phyloP scores from a whole-genome alignment of 2,329 filamentous ascomycete genomes.

The Aspergillus phoenicis region DNA sequence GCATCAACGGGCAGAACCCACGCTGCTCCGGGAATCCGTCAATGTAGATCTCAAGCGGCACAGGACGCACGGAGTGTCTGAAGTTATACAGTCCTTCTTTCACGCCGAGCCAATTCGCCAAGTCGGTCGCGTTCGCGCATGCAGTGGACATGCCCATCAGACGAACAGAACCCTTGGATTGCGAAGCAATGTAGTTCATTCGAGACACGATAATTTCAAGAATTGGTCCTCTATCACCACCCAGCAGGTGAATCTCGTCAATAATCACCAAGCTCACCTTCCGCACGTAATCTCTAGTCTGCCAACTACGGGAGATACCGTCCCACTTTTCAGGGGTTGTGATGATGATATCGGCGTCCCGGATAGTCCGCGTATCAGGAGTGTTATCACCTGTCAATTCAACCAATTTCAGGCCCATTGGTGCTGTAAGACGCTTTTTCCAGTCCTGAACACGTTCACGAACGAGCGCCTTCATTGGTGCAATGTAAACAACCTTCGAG shows the following conservation, averaged over 20 bases:
- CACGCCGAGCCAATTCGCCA: slow-evolving; percentile 95
- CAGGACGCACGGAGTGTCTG: slow-evolving; percentile 91
- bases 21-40: slow-evolving; percentile 95
- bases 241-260: slow-evolving; percentile 96
- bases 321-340: slow-evolving; percentile 99
- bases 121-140: slow-evolving; percentile 90
- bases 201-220: slow-evolving; percentile 89
- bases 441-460: slow-evolving; percentile 96
- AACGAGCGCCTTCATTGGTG: slow-evolving; percentile 98
- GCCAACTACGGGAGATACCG: slow-evolving; percentile 98
- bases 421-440: slow-evolving; percentile 76
- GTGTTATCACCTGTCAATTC: slow-evolving; percentile 98
- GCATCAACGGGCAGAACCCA: slow-evolving; percentile 96
- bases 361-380: slow-evolving; percentile 91
- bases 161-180: slow-evolving; percentile 84
- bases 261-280: slow-evolving; percentile 97
- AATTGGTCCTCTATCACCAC: slow-evolving; percentile 94
- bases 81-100: slow-evolving; percentile 98
- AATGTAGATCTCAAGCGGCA: slow-evolving; percentile 94
- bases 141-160: slow-evolving; percentile 99
- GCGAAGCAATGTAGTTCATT: slow-evolving; percentile 98
- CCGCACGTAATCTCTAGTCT: slow-evolving; percentile 92
- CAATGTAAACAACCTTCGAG: slow-evolving; percentile 98
- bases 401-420: slow-evolving; percentile 86
- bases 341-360: slow-evolving; percentile 95